Evolutionary conservation across 2,329 filamentous ascomycete genomes (phyloP).

Genomic region (Dryadomyces quercivorus): DNA sequence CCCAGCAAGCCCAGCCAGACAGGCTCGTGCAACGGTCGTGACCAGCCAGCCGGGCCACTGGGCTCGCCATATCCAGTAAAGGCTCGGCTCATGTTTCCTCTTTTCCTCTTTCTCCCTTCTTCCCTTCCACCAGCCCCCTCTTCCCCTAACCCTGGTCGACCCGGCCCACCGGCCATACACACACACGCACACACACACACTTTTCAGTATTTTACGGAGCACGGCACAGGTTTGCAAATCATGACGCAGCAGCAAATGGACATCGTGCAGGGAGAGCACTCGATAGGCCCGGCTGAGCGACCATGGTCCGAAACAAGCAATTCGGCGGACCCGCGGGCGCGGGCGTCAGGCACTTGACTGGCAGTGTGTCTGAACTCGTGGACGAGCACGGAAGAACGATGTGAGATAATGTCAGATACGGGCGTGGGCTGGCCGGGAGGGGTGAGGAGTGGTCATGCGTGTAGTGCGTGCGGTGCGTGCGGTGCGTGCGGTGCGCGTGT

Average conservation of each 20-base stretch:
- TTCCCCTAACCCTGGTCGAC: too few species aligned
- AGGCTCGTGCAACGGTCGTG: not conserved
- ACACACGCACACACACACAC: too few species aligned
- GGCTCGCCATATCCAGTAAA: not conserved
- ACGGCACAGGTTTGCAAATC: not conserved
- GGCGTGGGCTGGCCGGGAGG: too few species aligned
- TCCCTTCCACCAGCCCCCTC: not conserved
- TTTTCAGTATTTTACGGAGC: not conserved
- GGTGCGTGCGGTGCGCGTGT: not conserved
- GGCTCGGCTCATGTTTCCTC: not conserved
- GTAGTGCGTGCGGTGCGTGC: not conserved
- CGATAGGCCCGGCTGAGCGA: not conserved
- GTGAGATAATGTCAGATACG: not conserved
- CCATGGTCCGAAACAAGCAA: not conserved
- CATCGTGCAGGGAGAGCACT: not conserved
- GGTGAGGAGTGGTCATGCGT: not conserved
- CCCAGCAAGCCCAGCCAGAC: too few species aligned
- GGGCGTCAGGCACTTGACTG: not conserved
- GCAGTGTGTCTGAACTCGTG: not conserved
- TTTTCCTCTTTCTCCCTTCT: not conserved
- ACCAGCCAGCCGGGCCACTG: not conserved
- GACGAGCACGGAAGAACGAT: not conserved
- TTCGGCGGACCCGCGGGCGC: not conserved
- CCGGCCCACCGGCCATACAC: too few species aligned
- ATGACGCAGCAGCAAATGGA: not conserved